phyloP scores from a whole-genome alignment of 805 yeast species.

The Starmera quercuum region DNA sequence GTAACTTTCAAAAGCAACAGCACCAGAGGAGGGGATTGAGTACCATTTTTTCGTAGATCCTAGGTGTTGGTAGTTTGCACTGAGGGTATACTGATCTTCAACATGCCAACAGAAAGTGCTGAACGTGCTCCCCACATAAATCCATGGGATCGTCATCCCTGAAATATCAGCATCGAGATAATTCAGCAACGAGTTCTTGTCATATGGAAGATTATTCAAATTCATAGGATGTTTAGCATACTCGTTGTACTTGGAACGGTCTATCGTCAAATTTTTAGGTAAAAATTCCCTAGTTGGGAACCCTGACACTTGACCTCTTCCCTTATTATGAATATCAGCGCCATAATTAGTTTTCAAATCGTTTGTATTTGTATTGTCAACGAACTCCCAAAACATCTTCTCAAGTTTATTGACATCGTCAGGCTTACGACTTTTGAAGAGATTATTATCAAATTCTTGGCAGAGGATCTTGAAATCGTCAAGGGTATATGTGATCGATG shows the following conservation, averaged over 20 bases:
- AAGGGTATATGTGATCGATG: constrained; percentile 45
- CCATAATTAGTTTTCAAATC: constrained; percentile 69
- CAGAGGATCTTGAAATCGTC: constrained; percentile 54
- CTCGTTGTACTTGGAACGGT: constrained; percentile 15
- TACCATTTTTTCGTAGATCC: constrained; percentile 94
- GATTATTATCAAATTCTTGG: constrained; percentile 35
- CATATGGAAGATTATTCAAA: constrained; percentile 62
- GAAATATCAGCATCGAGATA: constrained; percentile 62
- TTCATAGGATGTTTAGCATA: constrained; percentile 67
- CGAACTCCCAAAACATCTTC: constrained; percentile 58
- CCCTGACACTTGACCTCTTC: constrained; percentile 64
- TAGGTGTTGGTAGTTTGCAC: constrained; percentile 86
- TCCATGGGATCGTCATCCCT: constrained; percentile 96
- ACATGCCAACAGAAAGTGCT: constrained; percentile 97
- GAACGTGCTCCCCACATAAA: constrained; percentile 81
- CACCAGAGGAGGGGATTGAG: constrained; percentile 68
- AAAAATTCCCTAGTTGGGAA: constrained; percentile 48
- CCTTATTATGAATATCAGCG: constrained; percentile 69
- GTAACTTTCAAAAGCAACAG: constrained; percentile 57
- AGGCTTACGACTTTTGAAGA: constrained; percentile 30
- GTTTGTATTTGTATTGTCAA: constrained; percentile 28
- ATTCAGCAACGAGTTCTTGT: constrained; percentile 61
- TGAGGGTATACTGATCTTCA: constrained; percentile 87
- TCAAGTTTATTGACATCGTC: constrained; percentile 41
- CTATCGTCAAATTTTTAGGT: constrained; percentile 16